Evolutionary conservation across 169 alveolate genomes (phyloP), one percentile per base, ranked within the genome.

Genomic region (Eimeria tenella): DNA sequence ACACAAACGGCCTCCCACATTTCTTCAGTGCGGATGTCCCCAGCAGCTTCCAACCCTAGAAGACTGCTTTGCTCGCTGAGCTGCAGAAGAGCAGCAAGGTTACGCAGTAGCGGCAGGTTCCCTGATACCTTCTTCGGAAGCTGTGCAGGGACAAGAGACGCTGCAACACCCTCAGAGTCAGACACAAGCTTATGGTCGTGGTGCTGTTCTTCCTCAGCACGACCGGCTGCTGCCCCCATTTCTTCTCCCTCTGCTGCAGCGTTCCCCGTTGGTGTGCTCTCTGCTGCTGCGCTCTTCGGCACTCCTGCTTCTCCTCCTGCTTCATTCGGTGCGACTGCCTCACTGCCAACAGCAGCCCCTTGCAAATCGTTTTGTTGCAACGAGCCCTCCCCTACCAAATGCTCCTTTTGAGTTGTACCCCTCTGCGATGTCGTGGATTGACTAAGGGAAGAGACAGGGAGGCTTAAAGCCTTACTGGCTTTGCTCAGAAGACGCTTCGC

Each of bases 401-500:
- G 42, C 42, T 31, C 42, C 42, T 31, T 31, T 31, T 31, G 42
- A 15, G 70, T 60, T 60, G 70, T 9, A 15, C n/a, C 15, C n/a
- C n/a, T 60, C 6, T 15, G n/a, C 15, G 70, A n/a, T n/a, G 70
- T n/a, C n/a, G 3, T 15, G 17, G 15, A n/a, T 11, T 68, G 79
- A 17, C 31, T 17, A 17, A 68, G 79, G 11, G 79, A 68, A 11
- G 79, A 68, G 6, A 31, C 79, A 17, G 79, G 31, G 11, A 21
- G 79, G 49, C 52, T 17, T 15, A 68, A 15, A 9, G 49, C 79
- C 25, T 23, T 68, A 11, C 79, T 31, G 50, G 79, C 79, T 23
- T 17, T 68, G 50, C 21, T 11, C 25, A 68, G 79, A 15, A 68
- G 79, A 21, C 79, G 79, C 79, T 68, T 68, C 11, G 79, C 79